Evolutionary conservation across 2,329 filamentous ascomycete genomes (phyloP).

Genomic region (Hortaea werneckii): DNA sequence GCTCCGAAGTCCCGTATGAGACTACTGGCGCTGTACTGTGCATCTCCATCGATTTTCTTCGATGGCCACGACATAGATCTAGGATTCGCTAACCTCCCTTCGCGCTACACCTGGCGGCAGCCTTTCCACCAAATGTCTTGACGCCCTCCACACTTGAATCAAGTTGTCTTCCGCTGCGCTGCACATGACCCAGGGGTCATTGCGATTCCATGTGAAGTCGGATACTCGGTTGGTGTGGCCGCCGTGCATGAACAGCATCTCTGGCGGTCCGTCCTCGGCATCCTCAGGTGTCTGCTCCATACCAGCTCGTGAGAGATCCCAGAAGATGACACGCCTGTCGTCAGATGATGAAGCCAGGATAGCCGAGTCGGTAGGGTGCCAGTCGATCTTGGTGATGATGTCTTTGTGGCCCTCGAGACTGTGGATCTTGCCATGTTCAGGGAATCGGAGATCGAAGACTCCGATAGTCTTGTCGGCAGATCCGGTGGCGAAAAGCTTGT

Average conservation of each 20-base stretch:
- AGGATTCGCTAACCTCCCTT: slow-evolving; percentile 21
- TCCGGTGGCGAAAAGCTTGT: slow-evolving; percentile 81
- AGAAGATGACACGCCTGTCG: slow-evolving; percentile 88
- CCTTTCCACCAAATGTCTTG: slow-evolving; percentile 26
- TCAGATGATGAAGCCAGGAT: slow-evolving; percentile 88
- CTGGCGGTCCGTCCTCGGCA: slow-evolving; percentile 85
- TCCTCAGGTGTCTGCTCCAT: slow-evolving; percentile 94
- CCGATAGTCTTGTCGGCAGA: slow-evolving; percentile 93
- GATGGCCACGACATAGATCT: neutral
- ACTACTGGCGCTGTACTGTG: too few relatives aligned
- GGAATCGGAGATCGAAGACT: slow-evolving; percentile 75
- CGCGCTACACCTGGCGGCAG: slow-evolving; percentile 21
- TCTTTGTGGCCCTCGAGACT: slow-evolving; percentile 80
- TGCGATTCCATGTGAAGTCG: slow-evolving; percentile 96
- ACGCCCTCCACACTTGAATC: slow-evolving; percentile 63
- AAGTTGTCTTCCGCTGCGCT: slow-evolving; percentile 95
- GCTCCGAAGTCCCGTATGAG: too few relatives aligned
- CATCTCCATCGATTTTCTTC: too few relatives aligned
- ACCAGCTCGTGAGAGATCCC: slow-evolving; percentile 85
- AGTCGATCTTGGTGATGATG: slow-evolving; percentile 81
- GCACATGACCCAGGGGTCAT: slow-evolving; percentile 91
- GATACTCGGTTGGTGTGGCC: slow-evolving; percentile 94
- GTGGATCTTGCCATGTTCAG: slow-evolving; percentile 70
- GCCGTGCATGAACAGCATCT: slow-evolving; percentile 98
- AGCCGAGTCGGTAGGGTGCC: slow-evolving; percentile 84